phyloP scores from a whole-genome alignment of 805 yeast species.

The Monosporozyma servazzii region DNA sequence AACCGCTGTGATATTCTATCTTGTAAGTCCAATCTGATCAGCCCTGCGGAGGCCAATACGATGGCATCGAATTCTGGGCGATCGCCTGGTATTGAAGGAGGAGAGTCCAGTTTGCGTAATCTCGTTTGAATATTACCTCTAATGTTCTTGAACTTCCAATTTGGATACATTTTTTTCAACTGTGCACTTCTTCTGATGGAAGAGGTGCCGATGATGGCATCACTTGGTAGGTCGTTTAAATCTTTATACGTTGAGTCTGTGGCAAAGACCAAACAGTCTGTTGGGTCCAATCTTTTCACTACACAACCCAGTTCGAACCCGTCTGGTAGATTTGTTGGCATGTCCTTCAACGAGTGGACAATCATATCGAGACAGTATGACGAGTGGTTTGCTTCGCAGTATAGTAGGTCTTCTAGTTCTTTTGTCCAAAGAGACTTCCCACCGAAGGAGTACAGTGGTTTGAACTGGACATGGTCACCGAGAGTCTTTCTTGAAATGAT shows the following conservation, averaged over 20 bases:
- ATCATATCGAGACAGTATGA: conserved; percentile 47
- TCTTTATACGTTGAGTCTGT: conserved; percentile 50
- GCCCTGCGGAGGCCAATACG: conserved; percentile 88
- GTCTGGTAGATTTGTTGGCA: conserved; percentile 84
- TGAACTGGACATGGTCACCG: conserved; percentile 80
- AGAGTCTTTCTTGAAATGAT: conserved; percentile 74
- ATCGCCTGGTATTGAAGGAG: conserved; percentile 10
- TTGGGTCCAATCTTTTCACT: conserved; percentile 79
- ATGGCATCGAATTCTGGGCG: conserved; percentile 35
- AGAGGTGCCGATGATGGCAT: conserved; percentile 87
- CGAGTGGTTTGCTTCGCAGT: conserved; percentile 39
- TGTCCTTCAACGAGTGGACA: conserved; percentile 88
- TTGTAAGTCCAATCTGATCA: conserved; percentile 62
- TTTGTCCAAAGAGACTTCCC: conserved; percentile 96
- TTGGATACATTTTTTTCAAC: conserved; percentile 67
- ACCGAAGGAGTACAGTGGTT: conserved; percentile 88
- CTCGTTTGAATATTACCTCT: conserved; percentile 84
- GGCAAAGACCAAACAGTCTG: conserved; percentile 83
- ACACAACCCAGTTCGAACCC: conserved; percentile 87
- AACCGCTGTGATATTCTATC: conserved; percentile 66
- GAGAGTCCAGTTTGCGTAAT: conserved; percentile 67
- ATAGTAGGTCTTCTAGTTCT: conserved; percentile 74
- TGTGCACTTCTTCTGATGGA: conserved; percentile 92
- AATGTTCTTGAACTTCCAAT: conserved; percentile 68
- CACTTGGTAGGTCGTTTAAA: conserved; percentile 70